These are phyloP conservation scores for Pulveroboletus sp. DNA, from an alignment of 768 basidiomycete species.

Conservation along the genomic window DNA sequence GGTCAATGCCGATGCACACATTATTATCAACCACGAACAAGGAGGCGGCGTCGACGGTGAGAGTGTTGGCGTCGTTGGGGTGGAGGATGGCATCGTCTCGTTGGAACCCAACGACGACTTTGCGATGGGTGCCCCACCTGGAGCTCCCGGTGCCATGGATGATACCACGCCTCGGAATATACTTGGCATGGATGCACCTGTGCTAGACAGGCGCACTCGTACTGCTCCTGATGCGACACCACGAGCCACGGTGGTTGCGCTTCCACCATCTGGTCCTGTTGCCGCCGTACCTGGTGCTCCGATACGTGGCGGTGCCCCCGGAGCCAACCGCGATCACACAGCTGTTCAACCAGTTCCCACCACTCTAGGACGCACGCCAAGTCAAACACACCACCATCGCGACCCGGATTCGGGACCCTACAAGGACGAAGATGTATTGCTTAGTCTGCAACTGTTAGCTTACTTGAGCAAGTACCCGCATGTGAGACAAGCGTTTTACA, in stretches of 20 bases:
- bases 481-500: conserved; percentile 93
- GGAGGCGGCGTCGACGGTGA: conserved; percentile 37
- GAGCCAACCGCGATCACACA: conserved; percentile 15
- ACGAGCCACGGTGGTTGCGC: conserved; percentile 52
- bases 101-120: conserved; percentile 84
- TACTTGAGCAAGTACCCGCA: conserved; percentile 98
- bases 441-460: conserved; percentile 87
- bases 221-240: conserved; percentile 59
- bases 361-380: conserved; percentile 18
- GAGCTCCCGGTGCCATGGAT: conserved; percentile 81
- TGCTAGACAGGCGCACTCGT: conserved; percentile 30
- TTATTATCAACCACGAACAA: conserved; percentile 47
- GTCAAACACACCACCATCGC: conserved; percentile 38
- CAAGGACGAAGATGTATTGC: conserved; percentile 90
- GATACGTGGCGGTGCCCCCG: conserved; percentile 12
- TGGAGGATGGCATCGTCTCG: conserved; percentile 73
- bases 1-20: conserved; percentile 45
- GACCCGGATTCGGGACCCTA: conserved; percentile 59
- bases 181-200: conserved; percentile 23
- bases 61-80: conserved; percentile 41
- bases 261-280: conserved; percentile 37
- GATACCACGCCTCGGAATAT: conserved; percentile 25
- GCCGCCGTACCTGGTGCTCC: conserved; percentile 10
- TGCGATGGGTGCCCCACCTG: conserved; percentile 86
- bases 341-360: conserved; percentile 12